Evolutionary conservation across 179 eudicot genomes (phyloP).

Genomic region (Carnegiea gigantea): DNA sequence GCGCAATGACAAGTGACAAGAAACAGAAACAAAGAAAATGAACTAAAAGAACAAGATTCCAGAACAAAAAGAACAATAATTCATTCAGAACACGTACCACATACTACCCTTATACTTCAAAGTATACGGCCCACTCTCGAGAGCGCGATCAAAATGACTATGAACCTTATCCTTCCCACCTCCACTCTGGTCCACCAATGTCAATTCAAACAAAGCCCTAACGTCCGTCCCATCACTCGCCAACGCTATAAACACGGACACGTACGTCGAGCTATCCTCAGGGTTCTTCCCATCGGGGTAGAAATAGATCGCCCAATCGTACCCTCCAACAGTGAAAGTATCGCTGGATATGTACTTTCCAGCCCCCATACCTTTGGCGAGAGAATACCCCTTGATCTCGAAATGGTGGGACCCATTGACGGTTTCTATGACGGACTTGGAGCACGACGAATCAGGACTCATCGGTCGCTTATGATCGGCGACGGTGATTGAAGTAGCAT

Average conservation of each 20-base stretch:
- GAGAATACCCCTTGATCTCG: constrained; percentile 73
- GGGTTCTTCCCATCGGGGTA: constrained; percentile 88
- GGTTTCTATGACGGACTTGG: constrained; percentile 70
- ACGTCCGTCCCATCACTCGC: constrained; percentile 91
- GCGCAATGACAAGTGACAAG: no score
- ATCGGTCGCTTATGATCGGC: constrained; percentile 13
- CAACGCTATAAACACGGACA: constrained; percentile 74
- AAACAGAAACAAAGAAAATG: neutral
- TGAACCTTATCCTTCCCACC: constrained; percentile 75
- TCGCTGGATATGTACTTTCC: constrained; percentile 76
- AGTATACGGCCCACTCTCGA: constrained; percentile 90
- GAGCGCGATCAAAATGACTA: constrained; percentile 77
- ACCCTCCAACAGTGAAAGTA: constrained; percentile 69
- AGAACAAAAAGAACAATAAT: neutral
- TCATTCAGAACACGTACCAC: constrained; percentile 52
- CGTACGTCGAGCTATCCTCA: constrained; percentile 62
- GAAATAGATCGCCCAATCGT: constrained; percentile 86
- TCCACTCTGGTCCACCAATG: constrained; percentile 70
- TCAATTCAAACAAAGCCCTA: constrained; percentile 83
- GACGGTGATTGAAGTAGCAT: constrained; percentile 3
- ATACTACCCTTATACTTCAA: constrained; percentile 88
- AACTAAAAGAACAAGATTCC: neutral
- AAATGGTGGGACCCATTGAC: constrained; percentile 74
- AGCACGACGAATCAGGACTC: constrained; percentile 32
- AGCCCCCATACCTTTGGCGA: constrained; percentile 81